Conservation (phyloP, 1,284 basidiomycete genomes). For the Cryptococcus depauperatus region DNA sequence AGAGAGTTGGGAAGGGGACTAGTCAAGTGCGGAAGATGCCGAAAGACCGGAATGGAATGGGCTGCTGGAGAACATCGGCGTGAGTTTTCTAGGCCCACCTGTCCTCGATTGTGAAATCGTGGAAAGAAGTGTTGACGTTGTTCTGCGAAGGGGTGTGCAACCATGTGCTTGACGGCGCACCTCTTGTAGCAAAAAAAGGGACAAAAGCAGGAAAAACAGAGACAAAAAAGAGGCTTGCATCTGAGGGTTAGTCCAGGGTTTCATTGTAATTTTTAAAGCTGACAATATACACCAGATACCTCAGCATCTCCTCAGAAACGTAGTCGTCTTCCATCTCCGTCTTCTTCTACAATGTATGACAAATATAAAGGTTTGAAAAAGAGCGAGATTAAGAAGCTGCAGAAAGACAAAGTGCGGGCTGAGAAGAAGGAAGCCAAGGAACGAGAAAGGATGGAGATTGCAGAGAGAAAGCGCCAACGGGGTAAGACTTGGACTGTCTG, state of each 20-base stretch:
- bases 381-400: conserved; percentile 34
- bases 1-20: conserved; percentile 56
- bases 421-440: conserved; percentile 66
- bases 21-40: conserved; percentile 67
- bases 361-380: conserved; percentile 31
- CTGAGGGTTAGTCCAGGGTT: conserved; percentile 30
- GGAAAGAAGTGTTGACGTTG: not conserved
- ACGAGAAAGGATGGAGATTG: conserved; percentile 38
- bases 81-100: conserved; percentile 43
- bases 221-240: conserved; percentile 31
- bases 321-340: conserved; percentile 46
- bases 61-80: conserved; percentile 67
- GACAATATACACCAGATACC: not conserved
- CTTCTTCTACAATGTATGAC: not conserved
- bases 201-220: conserved; percentile 55
- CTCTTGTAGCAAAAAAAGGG: conserved; percentile 48
- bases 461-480: conserved; percentile 65
- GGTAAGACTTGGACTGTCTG: conserved; percentile 38
- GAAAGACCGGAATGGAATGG: conserved; percentile 64
- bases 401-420: conserved; percentile 38
- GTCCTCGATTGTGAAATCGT: not conserved
- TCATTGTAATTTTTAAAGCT: not conserved
- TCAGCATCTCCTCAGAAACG: conserved; percentile 24
- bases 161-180: conserved; percentile 51
- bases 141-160: conserved; percentile 54